Conservation (phyloP, 2,329 filamentous ascomycete genomes). For the Simplicillium aogashimaense region DNA sequence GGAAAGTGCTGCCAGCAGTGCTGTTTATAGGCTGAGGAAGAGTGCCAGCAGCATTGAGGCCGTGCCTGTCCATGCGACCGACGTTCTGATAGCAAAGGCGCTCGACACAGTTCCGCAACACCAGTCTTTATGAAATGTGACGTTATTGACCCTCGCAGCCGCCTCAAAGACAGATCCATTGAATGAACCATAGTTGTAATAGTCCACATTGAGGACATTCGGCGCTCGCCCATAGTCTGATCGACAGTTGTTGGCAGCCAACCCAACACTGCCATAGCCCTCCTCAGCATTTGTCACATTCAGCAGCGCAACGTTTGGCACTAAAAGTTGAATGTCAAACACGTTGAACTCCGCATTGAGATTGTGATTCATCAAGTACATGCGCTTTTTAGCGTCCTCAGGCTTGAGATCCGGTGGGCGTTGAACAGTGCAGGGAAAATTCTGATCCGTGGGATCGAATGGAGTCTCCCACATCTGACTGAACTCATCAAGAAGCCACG, state of each 20-base stretch:
- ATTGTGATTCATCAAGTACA: constrained; percentile 89
- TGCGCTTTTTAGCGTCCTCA: constrained; percentile 45
- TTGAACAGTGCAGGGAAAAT: constrained; percentile 70
- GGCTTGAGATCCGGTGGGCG: constrained; percentile 58
- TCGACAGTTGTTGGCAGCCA: constrained; percentile 52
- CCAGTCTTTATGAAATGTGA: constrained; percentile 46
- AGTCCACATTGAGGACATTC: constrained; percentile 75
- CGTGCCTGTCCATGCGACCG: constrained; percentile 9
- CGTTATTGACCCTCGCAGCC: constrained; percentile 59
- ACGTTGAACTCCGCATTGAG: constrained; percentile 69
- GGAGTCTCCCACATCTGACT: constrained; percentile 84
- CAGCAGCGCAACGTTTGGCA: constrained; percentile 61
- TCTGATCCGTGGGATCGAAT: constrained; percentile 56
- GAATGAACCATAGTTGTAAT: constrained; percentile 62
- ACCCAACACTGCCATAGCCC: constrained; percentile 57
- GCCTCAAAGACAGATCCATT: constrained; percentile 69
- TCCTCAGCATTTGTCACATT: constrained; percentile 62
- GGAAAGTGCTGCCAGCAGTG: background rate
- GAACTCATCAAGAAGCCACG: constrained; percentile 84
- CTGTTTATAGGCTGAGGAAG: constrained; percentile 2
- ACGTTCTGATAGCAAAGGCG: constrained; percentile 11
- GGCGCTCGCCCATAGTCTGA: constrained; percentile 57
- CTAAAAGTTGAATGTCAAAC: constrained; percentile 51
- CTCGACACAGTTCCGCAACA: constrained; percentile 42
- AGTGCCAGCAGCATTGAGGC: constrained; percentile 11